These are phyloP conservation scores for Epichloe gansuensis DNA, from an alignment of 2,329 filamentous ascomycete species.

Conservation along the genomic window DNA sequence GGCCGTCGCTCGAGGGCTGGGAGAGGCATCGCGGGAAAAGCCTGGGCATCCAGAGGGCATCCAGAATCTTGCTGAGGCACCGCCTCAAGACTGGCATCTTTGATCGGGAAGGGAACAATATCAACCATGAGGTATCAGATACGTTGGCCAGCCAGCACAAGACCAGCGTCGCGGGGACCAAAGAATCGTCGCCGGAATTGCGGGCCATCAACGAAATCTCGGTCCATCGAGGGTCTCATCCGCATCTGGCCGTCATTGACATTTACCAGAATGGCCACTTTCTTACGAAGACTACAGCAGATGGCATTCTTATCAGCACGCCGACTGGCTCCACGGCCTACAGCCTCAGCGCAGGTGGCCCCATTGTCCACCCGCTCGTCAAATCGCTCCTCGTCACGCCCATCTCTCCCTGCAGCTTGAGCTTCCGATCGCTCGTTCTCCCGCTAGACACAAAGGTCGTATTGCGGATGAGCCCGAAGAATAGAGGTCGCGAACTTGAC, in stretches of 20 bases:
- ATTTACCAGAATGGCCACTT: conserved; percentile 82
- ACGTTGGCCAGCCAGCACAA: conserved; percentile 33
- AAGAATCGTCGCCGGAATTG: conserved; percentile 29
- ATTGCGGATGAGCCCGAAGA: conserved; percentile 68
- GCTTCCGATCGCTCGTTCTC: conserved; percentile 81
- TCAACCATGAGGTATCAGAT: conserved; percentile 37
- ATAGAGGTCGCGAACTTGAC: conserved; percentile 62
- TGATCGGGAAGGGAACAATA: conserved; percentile 49
- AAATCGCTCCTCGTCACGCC: conserved; percentile 81
- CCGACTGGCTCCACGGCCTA: conserved; percentile 95
- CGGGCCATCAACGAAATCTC: conserved; percentile 91
- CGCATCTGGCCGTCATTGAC: conserved; percentile 83
- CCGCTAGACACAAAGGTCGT: conserved; percentile 77
- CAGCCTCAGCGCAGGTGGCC: conserved; percentile 81
- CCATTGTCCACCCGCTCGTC: conserved; percentile 88
- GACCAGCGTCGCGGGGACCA: conserved; percentile 24
- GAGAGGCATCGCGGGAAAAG: conserved; percentile 65
- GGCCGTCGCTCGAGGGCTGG: conserved; percentile 39
- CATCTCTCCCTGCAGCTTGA: conserved; percentile 84
- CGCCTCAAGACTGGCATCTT: conserved; percentile 78
- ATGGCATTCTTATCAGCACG: conserved; percentile 88
- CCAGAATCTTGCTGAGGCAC: conserved; percentile 75
- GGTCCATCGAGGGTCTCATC: conserved; percentile 78
- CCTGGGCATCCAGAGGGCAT: conserved; percentile 60
- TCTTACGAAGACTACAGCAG: conserved; percentile 84